Conservation (phyloP, 164 flowering plant species). For the Sedum album region DNA sequence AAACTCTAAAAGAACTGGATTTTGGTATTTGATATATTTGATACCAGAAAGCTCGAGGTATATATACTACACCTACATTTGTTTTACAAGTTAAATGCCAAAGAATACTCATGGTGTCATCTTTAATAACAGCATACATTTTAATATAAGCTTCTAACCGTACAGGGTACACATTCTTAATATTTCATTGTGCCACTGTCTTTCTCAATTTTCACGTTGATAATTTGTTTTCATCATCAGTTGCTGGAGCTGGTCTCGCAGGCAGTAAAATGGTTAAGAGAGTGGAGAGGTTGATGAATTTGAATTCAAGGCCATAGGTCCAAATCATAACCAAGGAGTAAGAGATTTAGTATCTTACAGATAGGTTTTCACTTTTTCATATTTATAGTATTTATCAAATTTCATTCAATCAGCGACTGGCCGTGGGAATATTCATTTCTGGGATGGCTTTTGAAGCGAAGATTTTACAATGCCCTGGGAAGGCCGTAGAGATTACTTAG, state of each 20-base stretch:
- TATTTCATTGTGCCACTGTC: background rate
- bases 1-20: background rate
- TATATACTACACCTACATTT: background rate
- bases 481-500: conserved; percentile 54
- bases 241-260: conserved; percentile 99
- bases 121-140: background rate
- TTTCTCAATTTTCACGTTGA: background rate
- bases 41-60: background rate
- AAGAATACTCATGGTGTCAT: background rate
- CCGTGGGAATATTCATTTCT: conserved; percentile 72
- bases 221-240: conserved; percentile 26
- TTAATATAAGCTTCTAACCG: background rate
- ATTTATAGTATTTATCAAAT: background rate
- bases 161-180: background rate
- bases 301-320: conserved; percentile 83
- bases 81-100: too few relatives aligned
- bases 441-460: conserved; percentile 76
- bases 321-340: conserved; percentile 91
- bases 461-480: conserved; percentile 94
- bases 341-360: conserved; percentile 14
- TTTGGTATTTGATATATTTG: background rate
- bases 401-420: conserved; percentile 51
- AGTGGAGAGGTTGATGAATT: conserved; percentile 84
- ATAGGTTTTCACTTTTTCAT: background rate
- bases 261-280: conserved; percentile 96